A percentile compares a stretch with the other conserved stretches of the same genome.
Conservation (phyloP, 805 yeast species). For the Kodamaea neixiangensis region DNA sequence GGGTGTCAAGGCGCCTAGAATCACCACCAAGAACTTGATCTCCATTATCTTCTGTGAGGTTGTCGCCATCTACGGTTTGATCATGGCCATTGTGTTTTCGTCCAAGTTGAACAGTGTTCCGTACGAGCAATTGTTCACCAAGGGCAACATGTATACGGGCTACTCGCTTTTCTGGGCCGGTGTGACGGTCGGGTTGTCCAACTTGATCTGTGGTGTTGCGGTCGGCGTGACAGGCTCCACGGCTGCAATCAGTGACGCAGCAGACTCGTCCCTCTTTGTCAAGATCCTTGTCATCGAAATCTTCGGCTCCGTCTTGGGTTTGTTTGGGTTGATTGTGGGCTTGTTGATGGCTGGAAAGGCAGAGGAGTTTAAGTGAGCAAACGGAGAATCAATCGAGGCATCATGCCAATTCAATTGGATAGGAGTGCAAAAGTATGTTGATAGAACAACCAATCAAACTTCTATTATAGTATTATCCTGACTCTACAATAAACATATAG, state of each 20-base stretch:
- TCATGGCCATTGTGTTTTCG: conserved; percentile 96
- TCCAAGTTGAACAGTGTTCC: conserved; percentile 78
- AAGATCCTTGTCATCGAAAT: conserved; percentile 96
- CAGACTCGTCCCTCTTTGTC: conserved; percentile 91
- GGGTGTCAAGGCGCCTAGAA: conserved; percentile 96
- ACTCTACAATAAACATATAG: neutral
- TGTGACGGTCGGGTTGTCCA: conserved; percentile 88
- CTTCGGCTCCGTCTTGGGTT: conserved; percentile 94
- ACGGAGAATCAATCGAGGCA: neutral
- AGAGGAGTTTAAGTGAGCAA: conserved; percentile 65
- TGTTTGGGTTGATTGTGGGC: conserved; percentile 95
- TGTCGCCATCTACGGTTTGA: conserved; percentile 96
- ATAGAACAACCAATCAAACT: neutral
- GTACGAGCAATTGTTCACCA: conserved; percentile 63
- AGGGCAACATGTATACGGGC: conserved; percentile 90
- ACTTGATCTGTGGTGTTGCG: conserved; percentile 93
- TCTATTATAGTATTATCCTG: neutral
- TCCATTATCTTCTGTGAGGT: conserved; percentile 98
- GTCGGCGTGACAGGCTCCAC: conserved; percentile 98
- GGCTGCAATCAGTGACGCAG: conserved; percentile 98
- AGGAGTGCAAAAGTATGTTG: neutral
- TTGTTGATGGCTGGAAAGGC: conserved; percentile 97
- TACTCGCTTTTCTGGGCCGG: conserved; percentile 98
- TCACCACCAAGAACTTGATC: conserved; percentile 94
- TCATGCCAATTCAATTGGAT: neutral